phyloP scores from a whole-genome alignment of 1,139 yeast genomes.

The Taphrina confusa region DNA sequence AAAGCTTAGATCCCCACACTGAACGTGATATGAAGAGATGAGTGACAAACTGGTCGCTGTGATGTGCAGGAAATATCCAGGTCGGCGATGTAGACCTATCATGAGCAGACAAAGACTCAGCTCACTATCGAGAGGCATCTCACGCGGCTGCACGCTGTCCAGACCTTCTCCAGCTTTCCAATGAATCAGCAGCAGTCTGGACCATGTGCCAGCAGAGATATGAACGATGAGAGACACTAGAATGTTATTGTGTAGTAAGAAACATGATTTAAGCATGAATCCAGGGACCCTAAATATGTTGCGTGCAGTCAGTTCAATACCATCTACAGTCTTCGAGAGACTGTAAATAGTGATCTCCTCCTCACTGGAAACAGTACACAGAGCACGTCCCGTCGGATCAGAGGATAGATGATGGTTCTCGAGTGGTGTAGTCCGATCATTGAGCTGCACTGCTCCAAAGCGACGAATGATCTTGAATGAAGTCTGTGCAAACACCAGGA shows the following conservation, averaged over 20 bases:
- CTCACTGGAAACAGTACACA: not conserved
- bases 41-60: not conserved
- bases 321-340: not conserved
- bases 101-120: not conserved
- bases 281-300: not conserved
- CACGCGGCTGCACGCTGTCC: not conserved
- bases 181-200: not conserved
- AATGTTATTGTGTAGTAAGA: not conserved
- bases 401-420: not conserved
- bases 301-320: not conserved
- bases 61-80: conserved; percentile 11
- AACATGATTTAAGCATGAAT: not conserved
- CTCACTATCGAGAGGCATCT: conserved; percentile 2
- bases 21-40: conserved; percentile 8
- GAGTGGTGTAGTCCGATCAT: not conserved
- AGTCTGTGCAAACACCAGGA: not conserved
- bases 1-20: conserved; percentile 12
- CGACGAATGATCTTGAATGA: not conserved
- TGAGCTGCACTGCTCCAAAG: not conserved
- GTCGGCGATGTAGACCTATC: not conserved
- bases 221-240: not conserved
- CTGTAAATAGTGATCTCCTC: conserved; percentile 9
- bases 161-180: conserved; percentile 6
- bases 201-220: not conserved
- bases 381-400: conserved; percentile 10